Evolutionary conservation across 2,329 filamentous ascomycete species (phyloP).

Genomic region (Pseudogymnoascus sp.): DNA sequence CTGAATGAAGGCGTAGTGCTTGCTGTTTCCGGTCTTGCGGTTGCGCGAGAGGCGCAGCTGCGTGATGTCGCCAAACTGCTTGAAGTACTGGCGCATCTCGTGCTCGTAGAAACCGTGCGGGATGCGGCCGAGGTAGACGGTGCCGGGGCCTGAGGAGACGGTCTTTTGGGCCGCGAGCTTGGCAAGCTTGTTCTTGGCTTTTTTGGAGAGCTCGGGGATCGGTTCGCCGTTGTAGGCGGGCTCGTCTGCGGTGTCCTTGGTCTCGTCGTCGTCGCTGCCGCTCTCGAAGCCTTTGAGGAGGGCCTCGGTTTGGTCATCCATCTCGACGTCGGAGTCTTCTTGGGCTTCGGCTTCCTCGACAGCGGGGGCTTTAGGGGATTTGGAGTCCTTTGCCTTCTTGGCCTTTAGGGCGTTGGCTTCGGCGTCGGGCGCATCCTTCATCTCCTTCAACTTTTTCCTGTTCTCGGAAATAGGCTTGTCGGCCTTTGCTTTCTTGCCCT

Average conservation of each 20-base stretch:
- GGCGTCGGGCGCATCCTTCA: conserved; percentile 14
- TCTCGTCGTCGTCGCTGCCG: conserved; percentile 40
- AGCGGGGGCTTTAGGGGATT: conserved; percentile 16
- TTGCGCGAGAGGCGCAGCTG: conserved; percentile 79
- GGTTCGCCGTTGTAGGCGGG: conserved; percentile 1
- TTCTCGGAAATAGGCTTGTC: conserved; percentile 12
- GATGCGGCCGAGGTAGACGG: conserved; percentile 83
- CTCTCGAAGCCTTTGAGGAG: conserved; percentile 48
- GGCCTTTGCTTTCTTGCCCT: conserved; percentile 17
- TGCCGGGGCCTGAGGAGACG: conserved; percentile 53
- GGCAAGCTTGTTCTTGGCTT: conserved; percentile 36
- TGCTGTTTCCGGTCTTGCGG: conserved; percentile 80
- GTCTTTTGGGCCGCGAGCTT: conserved; percentile 33
- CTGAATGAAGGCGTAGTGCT: conserved; percentile 93
- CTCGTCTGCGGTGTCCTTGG: not conserved
- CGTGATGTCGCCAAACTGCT: conserved; percentile 79
- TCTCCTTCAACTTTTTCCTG: conserved; percentile 18
- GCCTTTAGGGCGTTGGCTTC: conserved; percentile 15
- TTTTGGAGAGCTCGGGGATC: not conserved
- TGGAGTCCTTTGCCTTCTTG: conserved; percentile 21
- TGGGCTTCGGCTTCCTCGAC: conserved; percentile 21
- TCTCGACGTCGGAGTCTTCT: conserved; percentile 31
- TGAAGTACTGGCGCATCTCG: conserved; percentile 88
- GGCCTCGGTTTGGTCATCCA: conserved; percentile 41
- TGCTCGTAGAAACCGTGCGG: conserved; percentile 96